Conservation (phyloP, 352 stramenopile species). For the Thraustotheca clavata region DNA sequence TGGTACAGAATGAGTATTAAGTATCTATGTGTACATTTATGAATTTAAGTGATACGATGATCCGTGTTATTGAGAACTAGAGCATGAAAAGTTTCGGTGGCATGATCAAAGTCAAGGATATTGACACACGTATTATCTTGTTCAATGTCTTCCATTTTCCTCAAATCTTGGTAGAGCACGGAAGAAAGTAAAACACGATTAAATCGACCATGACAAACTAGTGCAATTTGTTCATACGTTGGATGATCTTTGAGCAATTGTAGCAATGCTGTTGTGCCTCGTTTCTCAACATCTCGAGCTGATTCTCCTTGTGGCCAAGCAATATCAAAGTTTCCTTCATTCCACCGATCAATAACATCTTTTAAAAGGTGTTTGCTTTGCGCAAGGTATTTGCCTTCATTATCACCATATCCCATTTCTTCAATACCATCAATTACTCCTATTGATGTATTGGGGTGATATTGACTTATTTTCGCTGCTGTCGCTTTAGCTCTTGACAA, state of each 20-base stretch:
- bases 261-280: constrained; percentile 30
- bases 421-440: constrained; percentile 51
- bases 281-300: constrained; percentile 48
- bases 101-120: constrained; percentile 65
- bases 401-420: constrained; percentile 73
- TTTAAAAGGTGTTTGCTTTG: constrained; percentile 32
- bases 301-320: constrained; percentile 59
- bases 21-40: neutral
- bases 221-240: constrained; percentile 49
- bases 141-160: constrained; percentile 48
- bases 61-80: constrained; percentile 42
- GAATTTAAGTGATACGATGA: neutral
- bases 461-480: neutral
- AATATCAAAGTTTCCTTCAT: constrained; percentile 36
- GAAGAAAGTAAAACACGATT: constrained; percentile 76
- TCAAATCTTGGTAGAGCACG: constrained; percentile 33
- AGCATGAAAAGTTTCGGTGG: constrained; percentile 32
- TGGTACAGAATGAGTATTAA: neutral
- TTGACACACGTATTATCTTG: constrained; percentile 83
- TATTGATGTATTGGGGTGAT: constrained; percentile 29
- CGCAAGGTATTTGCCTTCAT: constrained; percentile 54
- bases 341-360: constrained; percentile 51
- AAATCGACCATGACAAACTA: constrained; percentile 77
- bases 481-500: constrained; percentile 44
- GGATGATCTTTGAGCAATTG: constrained; percentile 40